phyloP scores from a whole-genome alignment of 192 early-diverging fungal species.

The Chytriomyces confervae region DNA sequence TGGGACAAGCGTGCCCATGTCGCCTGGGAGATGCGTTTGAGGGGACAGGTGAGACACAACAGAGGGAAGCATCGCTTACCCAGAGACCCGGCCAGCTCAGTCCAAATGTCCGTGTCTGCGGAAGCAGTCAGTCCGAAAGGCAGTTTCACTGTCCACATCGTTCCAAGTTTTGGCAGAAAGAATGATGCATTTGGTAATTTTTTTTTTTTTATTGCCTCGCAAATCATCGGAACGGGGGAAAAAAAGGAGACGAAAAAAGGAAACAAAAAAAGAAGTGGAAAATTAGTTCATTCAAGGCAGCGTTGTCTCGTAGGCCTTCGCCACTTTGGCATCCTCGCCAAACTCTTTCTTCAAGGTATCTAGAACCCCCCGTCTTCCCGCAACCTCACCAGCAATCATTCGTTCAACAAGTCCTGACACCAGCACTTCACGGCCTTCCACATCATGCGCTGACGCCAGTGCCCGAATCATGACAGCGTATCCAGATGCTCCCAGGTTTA shows the following conservation, averaged over 20 bases:
- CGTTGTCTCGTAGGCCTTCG: background rate
- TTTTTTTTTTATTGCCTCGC: too few relatives aligned
- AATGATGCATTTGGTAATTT: background rate
- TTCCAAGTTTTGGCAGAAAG: background rate
- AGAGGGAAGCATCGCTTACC: background rate
- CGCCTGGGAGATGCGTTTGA: constrained; percentile 34
- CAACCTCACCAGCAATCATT: background rate
- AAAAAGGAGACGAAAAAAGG: background rate
- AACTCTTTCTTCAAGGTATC: background rate
- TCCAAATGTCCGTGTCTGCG: background rate
- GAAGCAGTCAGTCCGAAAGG: background rate
- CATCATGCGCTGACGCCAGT: background rate
- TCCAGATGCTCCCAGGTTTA: background rate
- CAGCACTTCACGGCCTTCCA: constrained; percentile 8
- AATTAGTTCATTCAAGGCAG: background rate
- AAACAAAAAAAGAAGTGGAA: background rate
- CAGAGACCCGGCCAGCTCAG: background rate
- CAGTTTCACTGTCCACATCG: background rate
- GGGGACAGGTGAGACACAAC: background rate
- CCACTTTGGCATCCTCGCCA: constrained; percentile 4
- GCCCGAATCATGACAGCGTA: background rate
- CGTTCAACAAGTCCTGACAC: constrained; percentile 14
- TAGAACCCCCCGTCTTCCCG: background rate
- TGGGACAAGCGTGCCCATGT: constrained; percentile 85
- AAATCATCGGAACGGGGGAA: background rate